These are phyloP conservation scores for Amylocarpus encephaloides DNA, from an alignment of 2,329 filamentous ascomycete genomes.

Conservation along the genomic window DNA sequence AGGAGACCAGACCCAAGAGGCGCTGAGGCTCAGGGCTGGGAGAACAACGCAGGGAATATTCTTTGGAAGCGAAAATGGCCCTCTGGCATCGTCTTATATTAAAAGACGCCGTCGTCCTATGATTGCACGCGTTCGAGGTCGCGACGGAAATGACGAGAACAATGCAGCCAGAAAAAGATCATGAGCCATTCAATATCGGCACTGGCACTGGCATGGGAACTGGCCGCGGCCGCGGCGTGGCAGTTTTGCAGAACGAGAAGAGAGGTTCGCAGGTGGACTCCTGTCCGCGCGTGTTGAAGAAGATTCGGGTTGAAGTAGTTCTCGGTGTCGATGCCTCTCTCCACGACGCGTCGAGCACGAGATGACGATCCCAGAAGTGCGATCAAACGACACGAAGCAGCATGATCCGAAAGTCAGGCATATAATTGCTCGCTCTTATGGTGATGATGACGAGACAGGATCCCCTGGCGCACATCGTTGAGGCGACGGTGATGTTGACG, in stretches of 20 bases:
- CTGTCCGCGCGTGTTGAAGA: background rate
- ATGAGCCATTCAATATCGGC: background rate
- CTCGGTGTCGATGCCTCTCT: background rate
- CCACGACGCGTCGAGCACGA: background rate
- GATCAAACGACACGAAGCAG: conserved; percentile 4
- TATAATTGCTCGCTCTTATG: background rate
- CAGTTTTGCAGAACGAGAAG: too few relatives aligned
- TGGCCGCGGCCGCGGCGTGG: background rate
- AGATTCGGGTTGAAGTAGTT: background rate
- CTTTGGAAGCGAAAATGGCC: conserved; percentile 8
- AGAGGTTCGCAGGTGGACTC: too few relatives aligned
- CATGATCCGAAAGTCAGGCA: background rate
- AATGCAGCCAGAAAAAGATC: conserved; percentile 8
- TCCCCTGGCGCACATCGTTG: background rate
- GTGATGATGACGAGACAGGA: background rate
- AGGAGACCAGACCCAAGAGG: background rate
- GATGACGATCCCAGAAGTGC: background rate
- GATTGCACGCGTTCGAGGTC: conserved; percentile 5
- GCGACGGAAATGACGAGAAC: conserved; percentile 13
- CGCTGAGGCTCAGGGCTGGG: background rate
- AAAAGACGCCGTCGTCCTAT: conserved; percentile 1
- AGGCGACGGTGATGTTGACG: background rate
- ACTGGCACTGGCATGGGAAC: background rate
- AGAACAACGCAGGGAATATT: conserved; percentile 10
- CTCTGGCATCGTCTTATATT: conserved; percentile 5